Base-by-base conservation (phyloP, 148 eudicot species). In the Rhododendron griersonianum region DNA sequence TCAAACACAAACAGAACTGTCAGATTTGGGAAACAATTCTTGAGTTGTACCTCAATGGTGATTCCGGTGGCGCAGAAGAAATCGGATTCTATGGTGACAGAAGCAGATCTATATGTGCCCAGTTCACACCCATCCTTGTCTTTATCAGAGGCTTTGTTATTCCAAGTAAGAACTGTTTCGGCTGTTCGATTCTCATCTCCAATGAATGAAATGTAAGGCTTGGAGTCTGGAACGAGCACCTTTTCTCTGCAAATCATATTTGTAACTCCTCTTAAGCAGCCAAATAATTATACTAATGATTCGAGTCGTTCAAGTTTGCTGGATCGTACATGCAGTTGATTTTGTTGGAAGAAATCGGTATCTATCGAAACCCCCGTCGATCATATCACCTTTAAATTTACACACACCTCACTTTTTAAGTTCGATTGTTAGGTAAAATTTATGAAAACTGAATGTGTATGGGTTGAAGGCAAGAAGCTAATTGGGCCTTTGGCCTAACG, bases 171-270 rank as follows among this genome's bases (percentile, higher is more conserved):
- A 16, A 97, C 86, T 0, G 99, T 97, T n/a, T 89, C 87, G 0
- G 85, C 30, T 9, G 90, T 23, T 71, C 87, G 82, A 25, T 90
- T 88, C 82, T 81, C 87, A 83, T 85, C 89, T 48, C 99, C 99
- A 14, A 97, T 93, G 84, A 97, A 93, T 9, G 99, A 97, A 19
- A 97, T 88, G 83, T 90, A 97, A 1, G 98, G 94, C 87, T 97
- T 97, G 5, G 88, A 83, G 16, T 85, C 90, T 83, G 95, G 98
- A 67, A 97, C 88, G 0, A 85, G 41, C 63, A 97, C 96, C 86
- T 93, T 95, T 73, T 97, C 99, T 86, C 98, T 97, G 93, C 88
- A 75, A 69, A 81, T 78, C 69, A 30, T 19, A 47, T 23, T 75
- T 7, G 28, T n/a, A 23, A 63, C 14, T 23, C 30, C 61, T 55